These are phyloP conservation scores for Scedosporium boydii DNA, from an alignment of 2,329 filamentous ascomycete genomes.

Conservation along the genomic window DNA sequence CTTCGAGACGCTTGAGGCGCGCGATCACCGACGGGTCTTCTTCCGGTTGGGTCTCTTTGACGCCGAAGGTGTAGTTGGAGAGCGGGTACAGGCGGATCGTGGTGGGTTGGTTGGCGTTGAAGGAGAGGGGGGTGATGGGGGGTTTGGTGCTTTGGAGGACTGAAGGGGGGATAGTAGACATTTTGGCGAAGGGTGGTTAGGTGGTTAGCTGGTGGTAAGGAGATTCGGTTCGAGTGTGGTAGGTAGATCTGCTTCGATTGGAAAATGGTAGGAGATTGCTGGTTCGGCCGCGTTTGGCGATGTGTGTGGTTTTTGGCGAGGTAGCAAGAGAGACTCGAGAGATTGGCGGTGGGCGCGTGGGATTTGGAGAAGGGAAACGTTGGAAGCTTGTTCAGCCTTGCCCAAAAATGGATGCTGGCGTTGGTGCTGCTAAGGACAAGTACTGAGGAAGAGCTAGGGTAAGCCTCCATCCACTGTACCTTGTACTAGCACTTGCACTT, in stretches of 20 bases:
- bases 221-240: neutral
- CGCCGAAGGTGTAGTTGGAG: slow-evolving; percentile 97
- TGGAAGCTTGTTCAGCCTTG: too few relatives aligned
- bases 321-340: too few relatives aligned
- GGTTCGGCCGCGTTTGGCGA: too few relatives aligned
- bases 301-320: too few relatives aligned
- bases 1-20: slow-evolving; percentile 85
- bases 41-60: slow-evolving; percentile 96
- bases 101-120: slow-evolving; percentile 80
- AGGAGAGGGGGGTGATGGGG: slow-evolving; percentile 70
- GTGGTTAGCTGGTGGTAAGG: neutral
- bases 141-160: slow-evolving; percentile 69
- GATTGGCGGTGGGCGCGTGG: too few relatives aligned
- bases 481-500: neutral
- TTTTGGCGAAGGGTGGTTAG: slow-evolving; percentile 25
- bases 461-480: neutral
- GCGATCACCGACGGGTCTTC: slow-evolving; percentile 94
- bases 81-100: slow-evolving; percentile 89
- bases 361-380: too few relatives aligned
- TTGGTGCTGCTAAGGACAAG: too few relatives aligned
- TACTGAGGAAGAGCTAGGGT: too few relatives aligned
- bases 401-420: too few relatives aligned
- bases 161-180: slow-evolving; percentile 77
- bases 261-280: neutral
- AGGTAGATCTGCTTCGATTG: neutral